Base-by-base conservation (phyloP, 1,139 yeast genomes). In the Taphrina sp. region DNA sequence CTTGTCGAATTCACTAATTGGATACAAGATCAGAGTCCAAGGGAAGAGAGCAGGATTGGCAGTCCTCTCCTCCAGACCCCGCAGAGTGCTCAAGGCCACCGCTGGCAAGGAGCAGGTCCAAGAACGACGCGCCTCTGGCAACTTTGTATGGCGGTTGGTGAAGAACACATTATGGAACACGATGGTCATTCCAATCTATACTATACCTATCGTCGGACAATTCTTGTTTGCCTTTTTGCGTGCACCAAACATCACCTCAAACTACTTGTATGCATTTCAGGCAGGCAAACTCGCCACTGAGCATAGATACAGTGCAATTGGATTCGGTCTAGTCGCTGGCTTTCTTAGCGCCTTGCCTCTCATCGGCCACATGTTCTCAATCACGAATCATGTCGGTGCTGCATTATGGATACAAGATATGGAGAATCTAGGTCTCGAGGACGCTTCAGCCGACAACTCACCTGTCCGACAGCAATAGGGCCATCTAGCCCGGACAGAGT, bases 401-500 rank as follows among this genome's bases (percentile, higher is more conserved):
- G 47, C 47, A 8, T 23, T 43, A 33, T 43, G 47, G 47, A 43
- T 43, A 7, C 47, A 43, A 19, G 47, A 43, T n/a, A 16, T 43
- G 14, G 47, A 36, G 7, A 17, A 37, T 12, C 17, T 22, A 23
- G 33, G 24, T 12, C 31, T 17, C 14, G 44, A 26, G 12, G 31
- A 26, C 10, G 12, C 31, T 26, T 7, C 31, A 26, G 31, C 7
- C 12, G 31, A 26, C 31, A 12, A 26, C 10, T 26, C 10, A 7
- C 31, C 12, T 12, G 31, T 26, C 12, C 31, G 31, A 26, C 31
- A 26, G 31, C 31, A 12, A 7, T 26, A 26, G 31, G 31, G n/a
- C n/a, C n/a, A n/a, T n/a, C n/a, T n/a, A n/a, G n/a, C n/a, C n/a
- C n/a, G n/a, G n/a, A n/a, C n/a, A n/a, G n/a, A n/a, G n/a, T n/a